Percentiles rank a stretch among this genome's conserved stretches.
Conservation (phyloP, 208 protist species). For the Novymonas esmeraldas region DNA sequence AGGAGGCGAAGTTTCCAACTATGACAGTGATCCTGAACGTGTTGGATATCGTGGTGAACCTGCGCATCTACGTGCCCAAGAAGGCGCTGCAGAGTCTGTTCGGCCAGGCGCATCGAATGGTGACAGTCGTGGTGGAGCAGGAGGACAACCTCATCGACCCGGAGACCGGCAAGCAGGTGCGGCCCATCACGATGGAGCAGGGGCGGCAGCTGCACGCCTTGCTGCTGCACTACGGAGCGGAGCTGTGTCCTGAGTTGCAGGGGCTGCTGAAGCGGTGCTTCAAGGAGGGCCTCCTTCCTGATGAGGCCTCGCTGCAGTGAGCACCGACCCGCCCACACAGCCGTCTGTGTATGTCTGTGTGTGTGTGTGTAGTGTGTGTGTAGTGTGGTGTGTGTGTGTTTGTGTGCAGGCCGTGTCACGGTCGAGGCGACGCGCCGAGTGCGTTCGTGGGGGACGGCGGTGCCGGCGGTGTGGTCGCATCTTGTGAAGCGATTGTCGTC, state of each 20-base stretch:
- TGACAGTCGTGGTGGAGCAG: conserved; percentile 70
- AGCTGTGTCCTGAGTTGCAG: conserved; percentile 65
- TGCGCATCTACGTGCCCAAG: conserved; percentile 92
- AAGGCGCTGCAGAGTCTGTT: conserved; percentile 80
- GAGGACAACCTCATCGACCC: conserved; percentile 78
- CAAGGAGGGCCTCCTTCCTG: conserved; percentile 77
- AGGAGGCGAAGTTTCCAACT: conserved; percentile 78
- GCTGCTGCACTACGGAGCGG: conserved; percentile 80
- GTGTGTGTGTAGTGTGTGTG: too few species aligned
- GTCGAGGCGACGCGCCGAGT: too few species aligned
- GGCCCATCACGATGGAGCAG: conserved; percentile 82
- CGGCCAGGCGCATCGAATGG: conserved; percentile 66
- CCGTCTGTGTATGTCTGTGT: not conserved
- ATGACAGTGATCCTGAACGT: conserved; percentile 64
- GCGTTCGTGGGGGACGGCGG: too few species aligned
- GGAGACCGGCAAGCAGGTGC: conserved; percentile 61
- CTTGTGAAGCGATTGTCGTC: too few species aligned
- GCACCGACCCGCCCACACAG: not conserved
- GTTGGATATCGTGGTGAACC: conserved; percentile 80
- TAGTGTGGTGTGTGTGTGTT: too few species aligned
- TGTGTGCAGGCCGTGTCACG: too few species aligned
- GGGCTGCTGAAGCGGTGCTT: conserved; percentile 69
- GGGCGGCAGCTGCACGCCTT: conserved; percentile 85
- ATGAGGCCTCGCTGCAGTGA: conserved; percentile 68
- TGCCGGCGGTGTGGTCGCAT: too few species aligned